phyloP scores from a whole-genome alignment of 192 early-diverging fungal species.

The Diversispora epigaea region DNA sequence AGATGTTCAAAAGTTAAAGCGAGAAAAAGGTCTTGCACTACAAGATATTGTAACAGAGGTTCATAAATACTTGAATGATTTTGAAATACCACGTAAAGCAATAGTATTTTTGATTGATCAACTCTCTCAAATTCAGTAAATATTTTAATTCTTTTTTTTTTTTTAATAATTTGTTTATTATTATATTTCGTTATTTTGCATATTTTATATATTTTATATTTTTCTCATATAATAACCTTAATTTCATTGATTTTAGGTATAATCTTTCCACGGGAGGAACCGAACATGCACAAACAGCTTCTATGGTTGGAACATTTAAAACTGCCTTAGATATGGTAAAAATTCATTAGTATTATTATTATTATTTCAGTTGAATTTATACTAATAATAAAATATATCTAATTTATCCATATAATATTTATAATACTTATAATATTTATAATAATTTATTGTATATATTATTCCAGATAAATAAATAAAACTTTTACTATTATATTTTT shows the following conservation, averaged over 20 bases:
- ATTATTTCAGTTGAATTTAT: too few species aligned
- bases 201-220: constrained; percentile 5
- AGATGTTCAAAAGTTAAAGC: constrained; percentile 76
- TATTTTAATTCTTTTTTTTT: constrained; percentile 18
- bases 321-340: constrained; percentile 38
- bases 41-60: constrained; percentile 89
- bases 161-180: too few species aligned
- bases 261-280: constrained; percentile 79
- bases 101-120: constrained; percentile 73
- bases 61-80: constrained; percentile 52
- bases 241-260: constrained; percentile 53
- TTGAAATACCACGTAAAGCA: constrained; percentile 70
- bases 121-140: constrained; percentile 88
- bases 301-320: constrained; percentile 87
- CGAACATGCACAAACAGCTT: constrained; percentile 85
- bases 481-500: too few species aligned
- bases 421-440: too few species aligned
- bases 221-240: background rate
- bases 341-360: background rate
- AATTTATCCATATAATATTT: too few species aligned
- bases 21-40: constrained; percentile 84
- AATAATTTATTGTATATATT: too few species aligned
- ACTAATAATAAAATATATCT: too few species aligned
- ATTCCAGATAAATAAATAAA: too few species aligned
- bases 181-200: background rate